Base-by-base conservation (phyloP, 2,329 filamentous ascomycete genomes). In the Cladosporium sp. region DNA sequence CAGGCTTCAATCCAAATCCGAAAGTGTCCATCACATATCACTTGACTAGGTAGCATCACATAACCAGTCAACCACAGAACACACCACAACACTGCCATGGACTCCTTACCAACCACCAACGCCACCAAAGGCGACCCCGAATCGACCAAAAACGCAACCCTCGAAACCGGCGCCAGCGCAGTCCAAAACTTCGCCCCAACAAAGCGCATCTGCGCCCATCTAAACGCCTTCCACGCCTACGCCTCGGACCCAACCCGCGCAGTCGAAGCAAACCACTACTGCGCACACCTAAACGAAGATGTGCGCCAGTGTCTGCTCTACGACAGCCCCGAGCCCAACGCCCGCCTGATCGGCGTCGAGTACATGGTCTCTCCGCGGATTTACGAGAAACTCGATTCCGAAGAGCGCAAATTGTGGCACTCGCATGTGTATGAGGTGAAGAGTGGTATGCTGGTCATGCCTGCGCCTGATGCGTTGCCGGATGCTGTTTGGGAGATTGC, bases 271-370 rank as follows among this genome's bases (percentile, higher is more conserved):
- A 93, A 95, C 74, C 92, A 96, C 77, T 96, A 95, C 79, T 96
- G 92, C 75, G 85, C 89, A 0, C 92, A 95, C 73, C 73, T 95
- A 4, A 92, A 85, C 68, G 84, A 89, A 81, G 92, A 95, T 68
- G 84, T 96, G 65, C 86, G 92, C 4, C 92, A 96, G 81, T 96
- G 92, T 76, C 86, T 96, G 34, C 85, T 96, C 68, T 96, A 95
- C 80, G 92, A 96, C 78, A 86, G 87, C 0, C 84, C 88, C 0
- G 82, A 83, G 0, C 82, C 86, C 8, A 85, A 86, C 30, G 92
- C 92, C 0, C 86, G 90, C 0, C 85, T 96, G 21, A 92, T 96
- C 68, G 92, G 92, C 10, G 85, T 96, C 72, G 92, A 96, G 77
- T 96, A 96, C 81, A 93, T 95, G 91, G 88, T 96, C 72, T 88